Percentiles rank a stretch among this genome's conserved stretches.
Conservation (phyloP, 2,329 filamentous ascomycete genomes). For the Amylocarpus encephaloides region DNA sequence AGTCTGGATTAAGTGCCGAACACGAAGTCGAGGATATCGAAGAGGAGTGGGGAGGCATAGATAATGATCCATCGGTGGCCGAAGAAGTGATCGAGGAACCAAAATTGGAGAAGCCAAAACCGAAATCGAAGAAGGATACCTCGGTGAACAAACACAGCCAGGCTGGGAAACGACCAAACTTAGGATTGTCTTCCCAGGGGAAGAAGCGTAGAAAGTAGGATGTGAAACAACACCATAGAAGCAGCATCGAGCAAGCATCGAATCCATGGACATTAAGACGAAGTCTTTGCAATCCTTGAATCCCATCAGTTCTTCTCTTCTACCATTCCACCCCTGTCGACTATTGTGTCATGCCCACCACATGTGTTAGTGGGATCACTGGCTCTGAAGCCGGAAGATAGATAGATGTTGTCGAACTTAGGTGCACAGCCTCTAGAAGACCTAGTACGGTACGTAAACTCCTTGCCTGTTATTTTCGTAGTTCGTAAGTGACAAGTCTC, state of each 20-base stretch:
- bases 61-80: neutral
- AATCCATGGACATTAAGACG: neutral
- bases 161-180: conserved; percentile 11
- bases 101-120: neutral
- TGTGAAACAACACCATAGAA: neutral
- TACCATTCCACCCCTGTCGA: no score
- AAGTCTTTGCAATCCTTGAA: neutral
- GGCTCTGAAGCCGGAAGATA: no score
- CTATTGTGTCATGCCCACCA: no score
- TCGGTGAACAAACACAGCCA: conserved; percentile 3
- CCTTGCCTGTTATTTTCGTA: no score
- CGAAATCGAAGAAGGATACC: neutral
- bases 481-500: no score
- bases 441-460: no score
- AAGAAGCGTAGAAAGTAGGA: conserved; percentile 13
- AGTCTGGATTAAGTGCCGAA: neutral
- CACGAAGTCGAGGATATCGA: neutral
- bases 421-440: no score
- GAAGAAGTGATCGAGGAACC: neutral
- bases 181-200: conserved; percentile 11
- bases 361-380: no score
- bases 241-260: neutral
- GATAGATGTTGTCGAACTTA: no score
- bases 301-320: no score
- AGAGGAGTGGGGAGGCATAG: conserved; percentile 11